phyloP scores from a whole-genome alignment of 805 yeast genomes.

The Metschnikowia koreensis region DNA sequence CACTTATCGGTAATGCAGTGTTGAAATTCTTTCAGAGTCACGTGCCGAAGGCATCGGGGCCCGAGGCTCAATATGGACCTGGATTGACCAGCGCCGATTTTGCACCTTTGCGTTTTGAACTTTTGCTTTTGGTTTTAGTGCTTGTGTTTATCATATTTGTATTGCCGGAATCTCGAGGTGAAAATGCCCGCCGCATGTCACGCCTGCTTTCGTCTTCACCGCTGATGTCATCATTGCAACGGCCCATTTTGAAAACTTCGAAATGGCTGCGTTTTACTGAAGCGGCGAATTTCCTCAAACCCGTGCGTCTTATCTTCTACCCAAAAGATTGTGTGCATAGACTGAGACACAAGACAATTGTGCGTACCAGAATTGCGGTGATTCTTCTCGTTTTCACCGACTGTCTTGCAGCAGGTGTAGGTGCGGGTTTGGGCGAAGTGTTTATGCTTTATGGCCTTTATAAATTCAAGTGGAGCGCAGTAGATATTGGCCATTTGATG shows the following conservation, averaged over 20 bases:
- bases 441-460: constrained; percentile 54
- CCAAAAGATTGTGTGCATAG: constrained; percentile 37
- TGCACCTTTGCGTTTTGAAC: constrained; percentile 31
- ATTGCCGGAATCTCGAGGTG: constrained; percentile 67
- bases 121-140: constrained; percentile 35
- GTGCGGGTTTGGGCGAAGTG: constrained; percentile 41
- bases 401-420: constrained; percentile 32
- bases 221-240: constrained; percentile 8
- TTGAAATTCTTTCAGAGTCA: constrained; percentile 5
- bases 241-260: neutral
- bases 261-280: neutral
- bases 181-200: constrained; percentile 51
- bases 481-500: constrained; percentile 53
- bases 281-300: constrained; percentile 33
- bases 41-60: neutral
- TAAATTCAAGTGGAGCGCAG: constrained; percentile 52
- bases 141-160: constrained; percentile 28
- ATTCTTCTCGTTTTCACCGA: constrained; percentile 49
- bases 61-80: constrained; percentile 8
- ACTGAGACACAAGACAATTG: constrained; percentile 18
- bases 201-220: constrained; percentile 35
- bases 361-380: constrained; percentile 34
- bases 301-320: constrained; percentile 56
- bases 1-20: constrained; percentile 45
- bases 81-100: constrained; percentile 28